Evolutionary conservation across 1,139 yeast genomes (phyloP), one percentile per base, ranked within the genome.

Genomic region (Saccharomyces hybrid): DNA sequence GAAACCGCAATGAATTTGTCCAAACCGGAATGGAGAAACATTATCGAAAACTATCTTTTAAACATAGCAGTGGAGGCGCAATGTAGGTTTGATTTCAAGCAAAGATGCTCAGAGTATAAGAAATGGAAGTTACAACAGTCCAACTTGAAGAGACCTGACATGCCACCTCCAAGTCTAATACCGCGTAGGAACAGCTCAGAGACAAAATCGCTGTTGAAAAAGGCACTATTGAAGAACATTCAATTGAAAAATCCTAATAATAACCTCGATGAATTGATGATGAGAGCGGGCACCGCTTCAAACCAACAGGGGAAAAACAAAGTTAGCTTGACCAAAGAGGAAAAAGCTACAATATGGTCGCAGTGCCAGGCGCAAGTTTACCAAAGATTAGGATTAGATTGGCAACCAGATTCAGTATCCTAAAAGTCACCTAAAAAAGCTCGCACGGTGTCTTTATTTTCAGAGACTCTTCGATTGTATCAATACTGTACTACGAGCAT

Each of bases 291-390:
- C 52, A 28, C 20, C 50, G 44, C 51, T 5, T 38, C 42, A 38
- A 38, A 38, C 42, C 42, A 23, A 16, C 26, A 31, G 23, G 14
- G 32, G 14, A 49, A 51, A 27, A 38, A 38, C 25, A 71, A 70
- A 55, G 62, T 67, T 13, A 65, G 65, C 55, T 66, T 82, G 49
- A 71, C 79, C 2, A 76, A 78, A 59, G 80, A 76, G 48, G 84
- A 82, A 61, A 82, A 82, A 65, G 76, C 78, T 51, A 66, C 69
- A 51, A 68, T 83, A 28, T 84, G 88, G 88, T 76, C 77, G 26
- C 79, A 77, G 47, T 83, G 23, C 23, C 23, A 20, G 23, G 23
- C 23, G 23, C 23, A 20, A 20, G 23, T 20, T 20, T 20, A 20
- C 64, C 72, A 72, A 49, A 72, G 83, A 52, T 64, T 83, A 50